phyloP scores from a whole-genome alignment of 2,329 filamentous ascomycete species.

The Ophiosphaerella narmari region DNA sequence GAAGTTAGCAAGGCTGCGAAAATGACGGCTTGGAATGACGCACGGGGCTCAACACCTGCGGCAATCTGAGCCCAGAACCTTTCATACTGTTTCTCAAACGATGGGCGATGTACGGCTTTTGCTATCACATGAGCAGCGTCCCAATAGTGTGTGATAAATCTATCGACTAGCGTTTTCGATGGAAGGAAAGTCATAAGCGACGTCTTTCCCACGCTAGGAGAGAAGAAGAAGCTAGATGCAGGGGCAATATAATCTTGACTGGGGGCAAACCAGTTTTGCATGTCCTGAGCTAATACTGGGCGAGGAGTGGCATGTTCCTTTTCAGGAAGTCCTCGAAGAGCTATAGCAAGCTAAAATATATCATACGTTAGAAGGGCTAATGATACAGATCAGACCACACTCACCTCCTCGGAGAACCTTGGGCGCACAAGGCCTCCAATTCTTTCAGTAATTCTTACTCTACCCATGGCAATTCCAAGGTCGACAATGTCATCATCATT shows the following conservation, averaged over 20 bases:
- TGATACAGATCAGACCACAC: constrained; percentile 14
- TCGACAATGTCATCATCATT: constrained; percentile 74
- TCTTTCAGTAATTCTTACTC: constrained; percentile 73
- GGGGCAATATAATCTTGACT: constrained; percentile 70
- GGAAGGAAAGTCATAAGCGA: constrained; percentile 66
- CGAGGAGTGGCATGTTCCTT: constrained; percentile 10
- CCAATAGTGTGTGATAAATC: constrained; percentile 70
- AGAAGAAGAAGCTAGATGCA: constrained; percentile 70
- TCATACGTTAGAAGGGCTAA: constrained; percentile 4
- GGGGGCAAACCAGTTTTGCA: constrained; percentile 62
- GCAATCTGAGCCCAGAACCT: constrained; percentile 68
- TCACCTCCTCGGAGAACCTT: constrained; percentile 71
- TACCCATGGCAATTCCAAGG: constrained; percentile 72
- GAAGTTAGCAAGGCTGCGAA: constrained; percentile 73
- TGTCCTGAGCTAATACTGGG: constrained; percentile 16
- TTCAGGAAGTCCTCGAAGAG: constrained; percentile 35
- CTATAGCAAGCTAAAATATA: constrained; percentile 31
- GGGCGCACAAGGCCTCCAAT: constrained; percentile 75
- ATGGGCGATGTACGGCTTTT: constrained; percentile 68
- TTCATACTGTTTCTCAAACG: constrained; percentile 68
- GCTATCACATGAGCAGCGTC: constrained; percentile 69
- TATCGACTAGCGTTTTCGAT: constrained; percentile 61
- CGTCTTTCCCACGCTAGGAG: constrained; percentile 50
- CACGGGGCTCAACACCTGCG: constrained; percentile 64
- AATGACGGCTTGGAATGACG: constrained; percentile 69